Conservation (phyloP, 2,329 filamentous ascomycete species). For the Epichloe amarillans region DNA sequence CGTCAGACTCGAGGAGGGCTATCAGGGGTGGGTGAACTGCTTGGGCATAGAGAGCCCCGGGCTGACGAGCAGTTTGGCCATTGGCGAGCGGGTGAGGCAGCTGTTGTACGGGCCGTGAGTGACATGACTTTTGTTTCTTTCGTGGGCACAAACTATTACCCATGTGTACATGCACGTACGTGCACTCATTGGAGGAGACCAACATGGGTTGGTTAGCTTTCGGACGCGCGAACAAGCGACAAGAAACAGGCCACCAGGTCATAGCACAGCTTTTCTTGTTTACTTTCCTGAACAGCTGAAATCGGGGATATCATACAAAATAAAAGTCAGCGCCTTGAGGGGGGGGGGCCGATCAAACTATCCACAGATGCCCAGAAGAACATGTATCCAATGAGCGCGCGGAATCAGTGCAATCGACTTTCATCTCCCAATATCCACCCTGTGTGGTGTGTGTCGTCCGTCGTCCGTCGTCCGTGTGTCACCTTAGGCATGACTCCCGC, state of each 20-base stretch:
- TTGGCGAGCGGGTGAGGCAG: constrained; percentile 59
- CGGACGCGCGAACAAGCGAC: too few species aligned
- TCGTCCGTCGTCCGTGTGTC: neutral
- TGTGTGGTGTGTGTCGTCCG: neutral
- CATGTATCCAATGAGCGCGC: neutral
- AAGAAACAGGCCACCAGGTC: too few species aligned
- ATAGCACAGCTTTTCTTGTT: too few species aligned
- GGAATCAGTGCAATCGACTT: neutral
- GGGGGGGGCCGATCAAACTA: neutral
- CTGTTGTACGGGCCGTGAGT: constrained; percentile 29
- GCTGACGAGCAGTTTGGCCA: constrained; percentile 73
- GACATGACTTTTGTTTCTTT: neutral
- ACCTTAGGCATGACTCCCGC: neutral
- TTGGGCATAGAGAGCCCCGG: constrained; percentile 90
- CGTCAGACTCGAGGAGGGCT: constrained; percentile 64
- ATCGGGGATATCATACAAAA: neutral
- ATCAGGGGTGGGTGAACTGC: constrained; percentile 73
- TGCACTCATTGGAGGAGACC: neutral
- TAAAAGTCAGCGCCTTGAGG: neutral
- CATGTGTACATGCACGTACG: neutral
- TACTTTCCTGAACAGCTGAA: neutral
- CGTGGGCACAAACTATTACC: neutral
- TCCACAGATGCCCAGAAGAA: neutral
- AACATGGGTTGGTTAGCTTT: too few species aligned
- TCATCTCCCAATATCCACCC: too few species aligned